phyloP scores from a whole-genome alignment of 192 early-diverging fungal species.

The Ambispora gerdemannii region DNA sequence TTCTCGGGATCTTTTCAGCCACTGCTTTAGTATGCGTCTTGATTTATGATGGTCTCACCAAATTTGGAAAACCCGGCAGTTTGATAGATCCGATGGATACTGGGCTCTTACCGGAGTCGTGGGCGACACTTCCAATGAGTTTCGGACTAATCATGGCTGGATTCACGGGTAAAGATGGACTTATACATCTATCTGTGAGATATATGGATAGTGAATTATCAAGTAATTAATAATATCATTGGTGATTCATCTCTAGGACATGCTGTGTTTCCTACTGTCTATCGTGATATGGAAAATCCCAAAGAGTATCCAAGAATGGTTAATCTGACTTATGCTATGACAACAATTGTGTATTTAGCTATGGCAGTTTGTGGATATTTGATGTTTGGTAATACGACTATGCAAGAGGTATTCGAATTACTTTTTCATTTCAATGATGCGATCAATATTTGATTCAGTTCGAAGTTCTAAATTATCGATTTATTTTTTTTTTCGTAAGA shows the following conservation, averaged over 20 bases:
- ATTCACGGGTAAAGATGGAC: conserved; percentile 43
- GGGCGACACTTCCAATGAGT: conserved; percentile 40
- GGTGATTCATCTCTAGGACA: conserved; percentile 38
- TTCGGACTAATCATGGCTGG: conserved; percentile 58
- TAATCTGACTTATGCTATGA: conserved; percentile 53
- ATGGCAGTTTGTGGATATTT: conserved; percentile 57
- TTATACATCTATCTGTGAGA: neutral
- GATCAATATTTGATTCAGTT: conserved; percentile 23
- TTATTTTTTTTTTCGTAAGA: no score
- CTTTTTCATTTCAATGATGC: neutral
- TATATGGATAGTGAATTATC: neutral
- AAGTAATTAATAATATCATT: neutral
- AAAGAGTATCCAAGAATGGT: conserved; percentile 49
- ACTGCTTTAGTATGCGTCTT: conserved; percentile 52
- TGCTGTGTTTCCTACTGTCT: conserved; percentile 65
- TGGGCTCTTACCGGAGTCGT: conserved; percentile 37
- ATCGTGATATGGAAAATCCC: conserved; percentile 61
- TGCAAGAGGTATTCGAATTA: conserved; percentile 48
- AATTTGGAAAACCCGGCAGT: conserved; percentile 49
- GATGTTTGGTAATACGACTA: conserved; percentile 65
- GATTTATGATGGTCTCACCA: conserved; percentile 55
- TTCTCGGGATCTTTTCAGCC: conserved; percentile 59
- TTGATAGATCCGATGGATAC: conserved; percentile 51
- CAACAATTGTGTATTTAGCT: conserved; percentile 47
- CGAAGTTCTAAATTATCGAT: no score